Evolutionary conservation across 148 eudicot species (phyloP), one percentile per base, ranked within the genome.

Genomic region (Spergularia marina): DNA sequence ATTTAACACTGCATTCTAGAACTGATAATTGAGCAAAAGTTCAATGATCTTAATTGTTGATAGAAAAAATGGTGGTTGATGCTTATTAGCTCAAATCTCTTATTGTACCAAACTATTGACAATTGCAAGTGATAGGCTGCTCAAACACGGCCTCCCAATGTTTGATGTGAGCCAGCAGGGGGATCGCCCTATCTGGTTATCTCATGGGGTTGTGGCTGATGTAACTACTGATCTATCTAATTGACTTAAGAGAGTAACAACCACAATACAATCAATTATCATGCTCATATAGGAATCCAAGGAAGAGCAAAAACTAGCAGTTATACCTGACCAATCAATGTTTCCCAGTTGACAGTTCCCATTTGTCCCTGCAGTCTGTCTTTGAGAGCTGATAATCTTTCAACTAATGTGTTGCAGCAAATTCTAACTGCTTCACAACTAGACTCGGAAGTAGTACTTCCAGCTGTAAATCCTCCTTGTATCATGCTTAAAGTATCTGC

Each of bases 401-500:
- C 95, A 76, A 91, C 87, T 85, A 94, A 91, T 11, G 79, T 79
- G 72, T 82, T 81, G 79, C 98, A 94, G 82, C 95, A 90, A 73
- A 90, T 84, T 77, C 90, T 87, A 76, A 87, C 97, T 15, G 98
- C 98, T 83, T 88, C 97, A 76, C 98, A 94, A 81, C 98, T 90
- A 21, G 89, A 80, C 76, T 94, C 98, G 17, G 98, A 94, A 7
- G 97, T 90, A 1, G 97, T 94, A 72, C 97, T 94, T 44, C 97
- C 98, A 55, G 91, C 88, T 15, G 98, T 94, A 74, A 84, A 75
- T 18, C 97, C 98, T 61, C 98, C 97, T 85, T 94, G 98, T 73
- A 91, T 73, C 83, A 91, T 76, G 82, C 98, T 88, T 81, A 91
- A 76, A 11, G 97, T 81, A 81, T 94, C 98, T 1, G 97, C 74